Base-by-base conservation (phyloP, 2,329 filamentous ascomycete genomes). In the Aspergillus luchuensis region DNA sequence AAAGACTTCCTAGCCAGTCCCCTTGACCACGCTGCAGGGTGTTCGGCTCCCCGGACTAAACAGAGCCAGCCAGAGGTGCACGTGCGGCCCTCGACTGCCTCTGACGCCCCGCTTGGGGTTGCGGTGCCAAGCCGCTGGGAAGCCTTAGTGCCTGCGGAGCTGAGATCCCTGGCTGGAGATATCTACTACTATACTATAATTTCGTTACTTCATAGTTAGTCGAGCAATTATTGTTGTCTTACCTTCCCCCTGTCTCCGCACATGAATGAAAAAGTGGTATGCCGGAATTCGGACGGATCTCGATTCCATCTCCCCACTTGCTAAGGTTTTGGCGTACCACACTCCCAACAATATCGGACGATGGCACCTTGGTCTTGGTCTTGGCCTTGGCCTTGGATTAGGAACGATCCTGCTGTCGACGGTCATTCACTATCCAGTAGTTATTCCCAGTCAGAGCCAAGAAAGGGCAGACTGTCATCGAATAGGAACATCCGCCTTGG, bases 401-500 rank as follows among this genome's bases (percentile, higher is more conserved):
- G 45, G 45, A 25, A 28, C 23, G 17, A 49, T 49, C 23, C 45
- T 25, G 19, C 45, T 41, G 19, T 21, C 43, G n/a, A 33, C 28
- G n/a, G 39, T 25, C 43, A 21, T 23, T 49, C 28, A 41, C 52
- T 17, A 38, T 36, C 33, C 11, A 5, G 10, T 36, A 36, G 10
- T 36, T 36, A 43, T 41, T 38, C 48, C 43, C 30, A 25, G 39
- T 10, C 23, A 15, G 30, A 45, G 30, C 25, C 43, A 56, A 55
- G 51, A 28, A 53, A 41, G 36, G 36, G 13, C 21, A 10, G 23
- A 10, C 38, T 45, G n/a, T 8, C 25, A 43, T 64, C 63, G 56
- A 64, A 62, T 64, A 53, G 58, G 49, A 63, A 15, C 28, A 19
- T 17, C 33, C 39, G 39, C 30, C 8, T 53, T 49, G 58, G 23